Evolutionary conservation across 805 yeast genomes (phyloP).

Genomic region (Nematodospora valgi): DNA sequence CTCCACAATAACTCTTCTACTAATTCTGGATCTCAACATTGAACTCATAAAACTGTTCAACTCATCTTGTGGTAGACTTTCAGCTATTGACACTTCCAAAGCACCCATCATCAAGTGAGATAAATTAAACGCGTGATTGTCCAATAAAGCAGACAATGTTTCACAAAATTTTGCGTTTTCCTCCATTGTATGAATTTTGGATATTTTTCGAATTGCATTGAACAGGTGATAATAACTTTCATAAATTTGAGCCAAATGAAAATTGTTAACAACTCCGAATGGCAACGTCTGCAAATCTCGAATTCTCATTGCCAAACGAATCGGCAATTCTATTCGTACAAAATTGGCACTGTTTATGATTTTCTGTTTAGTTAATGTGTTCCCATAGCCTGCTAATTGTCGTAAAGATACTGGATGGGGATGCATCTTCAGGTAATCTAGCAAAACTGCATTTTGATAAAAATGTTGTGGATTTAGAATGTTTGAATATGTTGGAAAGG

Average conservation of each 20-base stretch:
- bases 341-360: constrained; percentile 82
- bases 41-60: constrained; percentile 75
- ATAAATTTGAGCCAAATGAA: constrained; percentile 82
- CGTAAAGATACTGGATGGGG: constrained; percentile 90
- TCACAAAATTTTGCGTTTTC: constrained; percentile 75
- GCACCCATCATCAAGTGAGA: constrained; percentile 95
- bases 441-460: constrained; percentile 72
- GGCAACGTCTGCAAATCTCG: constrained; percentile 79
- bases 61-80: constrained; percentile 54
- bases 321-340: constrained; percentile 80
- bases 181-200: constrained; percentile 60
- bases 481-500: constrained; percentile 39
- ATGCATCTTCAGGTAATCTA: constrained; percentile 56
- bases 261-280: constrained; percentile 78
- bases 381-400: constrained; percentile 88
- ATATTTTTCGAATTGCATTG: constrained; percentile 75
- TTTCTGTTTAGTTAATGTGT: constrained; percentile 70
- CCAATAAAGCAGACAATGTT: constrained; percentile 60
- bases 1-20: constrained; percentile 86
- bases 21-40: constrained; percentile 79
- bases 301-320: constrained; percentile 77
- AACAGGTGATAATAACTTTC: constrained; percentile 87
- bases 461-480: constrained; percentile 66
- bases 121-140: constrained; percentile 74
- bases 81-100: constrained; percentile 66